Conservation (phyloP, 2,329 filamentous ascomycete species). For the Sclerotinia subarctica region DNA sequence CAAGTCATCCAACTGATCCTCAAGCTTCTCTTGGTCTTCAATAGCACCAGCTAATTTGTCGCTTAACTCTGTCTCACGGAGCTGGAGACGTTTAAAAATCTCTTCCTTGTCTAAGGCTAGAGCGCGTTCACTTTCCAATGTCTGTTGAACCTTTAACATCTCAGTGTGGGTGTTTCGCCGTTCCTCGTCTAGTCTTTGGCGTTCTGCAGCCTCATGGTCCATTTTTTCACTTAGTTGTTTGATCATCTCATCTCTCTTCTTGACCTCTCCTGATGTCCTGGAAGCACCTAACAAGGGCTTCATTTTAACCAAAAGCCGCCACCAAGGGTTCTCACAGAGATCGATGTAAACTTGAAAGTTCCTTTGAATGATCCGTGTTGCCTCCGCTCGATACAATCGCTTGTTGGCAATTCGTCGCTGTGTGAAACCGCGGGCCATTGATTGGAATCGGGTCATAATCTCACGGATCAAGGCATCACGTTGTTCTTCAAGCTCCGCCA, state of each 20-base stretch:
- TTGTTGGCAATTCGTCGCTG: constrained; percentile 89
- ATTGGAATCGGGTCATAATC: constrained; percentile 92
- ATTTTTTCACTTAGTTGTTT: constrained; percentile 81
- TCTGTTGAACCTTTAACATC: constrained; percentile 86
- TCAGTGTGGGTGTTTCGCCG: constrained; percentile 82
- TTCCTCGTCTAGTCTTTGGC: constrained; percentile 84
- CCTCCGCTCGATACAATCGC: constrained; percentile 88
- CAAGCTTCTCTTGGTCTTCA: constrained; percentile 88
- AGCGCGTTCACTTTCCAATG: constrained; percentile 91
- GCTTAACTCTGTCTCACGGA: constrained; percentile 84
- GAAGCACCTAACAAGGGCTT: constrained; percentile 91
- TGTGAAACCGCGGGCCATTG: constrained; percentile 83
- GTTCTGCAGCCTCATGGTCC: constrained; percentile 69
- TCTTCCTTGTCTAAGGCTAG: constrained; percentile 97
- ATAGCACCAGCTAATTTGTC: constrained; percentile 91
- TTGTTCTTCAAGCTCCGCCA: constrained; percentile 95
- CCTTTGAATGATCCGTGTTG: constrained; percentile 87
- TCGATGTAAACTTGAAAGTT: constrained; percentile 93
- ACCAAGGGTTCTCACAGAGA: constrained; percentile 92
- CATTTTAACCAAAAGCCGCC: constrained; percentile 93
- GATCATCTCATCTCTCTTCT: constrained; percentile 92
- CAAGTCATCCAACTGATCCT: constrained; percentile 87
- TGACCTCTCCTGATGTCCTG: constrained; percentile 87
- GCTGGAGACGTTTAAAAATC: constrained; percentile 93
- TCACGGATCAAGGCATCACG: constrained; percentile 88